Evolutionary conservation across 768 basidiomycete species (phyloP), one percentile per base, ranked within the genome.

Genomic region (Mrakia hoshinonis): DNA sequence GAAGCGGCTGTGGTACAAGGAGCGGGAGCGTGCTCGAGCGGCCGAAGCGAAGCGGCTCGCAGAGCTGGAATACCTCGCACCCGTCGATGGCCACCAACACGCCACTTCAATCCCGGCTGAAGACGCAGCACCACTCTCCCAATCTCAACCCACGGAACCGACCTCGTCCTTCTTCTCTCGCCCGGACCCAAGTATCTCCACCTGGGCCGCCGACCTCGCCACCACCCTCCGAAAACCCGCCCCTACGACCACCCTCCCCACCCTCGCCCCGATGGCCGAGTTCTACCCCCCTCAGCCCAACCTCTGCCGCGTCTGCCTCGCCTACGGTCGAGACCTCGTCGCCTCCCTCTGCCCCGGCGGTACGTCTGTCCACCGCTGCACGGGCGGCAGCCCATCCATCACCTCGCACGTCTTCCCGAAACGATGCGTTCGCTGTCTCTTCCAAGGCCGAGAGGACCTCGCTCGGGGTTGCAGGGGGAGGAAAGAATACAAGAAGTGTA

Each of bases 141-240:
- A 6, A 29, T 4, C 24, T 11, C 55, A 4, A 10, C 20, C 31
- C 9, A 7, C 55, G 20, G 4, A 26, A 20, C 55, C 31, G 11
- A 34, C 4, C 55, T 15, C 31, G 4, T 29, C 55, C 29, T 60
- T 34, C 55, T 24, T 24, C 29, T 4, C 13, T 10, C 55, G 55
- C 13, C 55, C 15, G 9, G 51, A 60, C 55, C 55, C n/a, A 34
- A 10, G 13, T 11, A 51, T 47, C 29, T 51, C 64, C 20, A 29
- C 64, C n/a, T 66, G 64, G 64, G 64, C 64, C 10, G 43, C 64
- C 55, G 31, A 60, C 24, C 24, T 60, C 24, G 55, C 64, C 47
- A 66, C 62, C 39, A 52, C 51, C 7, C 22, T 26, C 62, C 46
- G 3, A 18, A 22, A 5, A 18, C 13, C 62, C 22, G 34, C 29